Conservation (phyloP, 2,329 filamentous ascomycete genomes). For the Pyrenophora teres region DNA sequence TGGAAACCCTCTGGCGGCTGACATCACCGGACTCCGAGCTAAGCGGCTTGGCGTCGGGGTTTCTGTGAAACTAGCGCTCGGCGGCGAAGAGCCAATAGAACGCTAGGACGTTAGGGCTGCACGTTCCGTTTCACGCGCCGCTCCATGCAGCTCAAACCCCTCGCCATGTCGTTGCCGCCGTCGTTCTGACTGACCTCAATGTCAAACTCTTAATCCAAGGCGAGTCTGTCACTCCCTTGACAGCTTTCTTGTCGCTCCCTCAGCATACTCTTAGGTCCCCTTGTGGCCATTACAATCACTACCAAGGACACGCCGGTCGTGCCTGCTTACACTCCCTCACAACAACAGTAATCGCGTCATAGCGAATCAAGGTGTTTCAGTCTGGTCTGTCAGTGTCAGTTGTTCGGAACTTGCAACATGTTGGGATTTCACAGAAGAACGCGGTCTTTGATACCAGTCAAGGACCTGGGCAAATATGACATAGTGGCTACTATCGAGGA, state of each 20-base stretch:
- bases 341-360: constrained; percentile 20
- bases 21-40: constrained; percentile 14
- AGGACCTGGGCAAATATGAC: constrained; percentile 50
- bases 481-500: constrained; percentile 41
- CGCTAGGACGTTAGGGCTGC: constrained; percentile 4
- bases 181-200: constrained; percentile 6
- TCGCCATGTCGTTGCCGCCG: constrained; percentile 22
- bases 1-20: constrained; percentile 5
- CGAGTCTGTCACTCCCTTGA: constrained; percentile 41
- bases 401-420: constrained; percentile 38
- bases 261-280: constrained; percentile 27
- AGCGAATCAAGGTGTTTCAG: constrained; percentile 9
- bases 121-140: constrained; percentile 23
- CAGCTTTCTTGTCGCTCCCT: constrained; percentile 43
- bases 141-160: constrained; percentile 20
- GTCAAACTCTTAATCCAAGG: constrained; percentile 27
- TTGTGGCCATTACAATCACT: constrained; percentile 40
- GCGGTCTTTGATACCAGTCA: constrained; percentile 51
- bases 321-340: constrained; percentile 14
- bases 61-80: constrained; percentile 12
- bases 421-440: constrained; percentile 51
- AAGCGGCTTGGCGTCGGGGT: constrained; percentile 12
- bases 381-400: constrained; percentile 4
- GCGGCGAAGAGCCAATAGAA: constrained; percentile 20
- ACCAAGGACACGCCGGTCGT: constrained; percentile 37